phyloP scores from a whole-genome alignment of 371 early-diverging fungal genomes.

The Apophysomyces sp. region DNA sequence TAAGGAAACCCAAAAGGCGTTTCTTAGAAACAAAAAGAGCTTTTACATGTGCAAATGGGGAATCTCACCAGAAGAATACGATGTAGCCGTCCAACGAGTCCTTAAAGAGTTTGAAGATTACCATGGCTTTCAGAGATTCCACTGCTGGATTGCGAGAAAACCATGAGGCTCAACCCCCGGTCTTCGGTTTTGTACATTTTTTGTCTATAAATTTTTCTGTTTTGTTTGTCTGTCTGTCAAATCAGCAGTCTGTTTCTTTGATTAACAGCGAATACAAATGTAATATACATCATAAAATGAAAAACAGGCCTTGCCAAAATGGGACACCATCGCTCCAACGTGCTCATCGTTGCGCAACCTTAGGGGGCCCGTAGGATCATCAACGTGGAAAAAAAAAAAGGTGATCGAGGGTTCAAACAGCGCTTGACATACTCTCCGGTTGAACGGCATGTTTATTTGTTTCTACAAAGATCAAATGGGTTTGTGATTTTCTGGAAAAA shows the following conservation, averaged over 20 bases:
- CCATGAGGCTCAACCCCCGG: background rate
- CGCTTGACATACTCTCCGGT: too few relatives aligned
- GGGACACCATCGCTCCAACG: too few relatives aligned
- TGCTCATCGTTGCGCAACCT: too few relatives aligned
- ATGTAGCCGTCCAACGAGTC: constrained; percentile 43
- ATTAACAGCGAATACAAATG: too few relatives aligned
- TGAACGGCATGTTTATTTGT: too few relatives aligned
- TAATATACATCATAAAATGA: too few relatives aligned
- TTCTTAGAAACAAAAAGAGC: constrained; percentile 32
- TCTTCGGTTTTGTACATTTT: background rate
- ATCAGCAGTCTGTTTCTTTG: background rate
- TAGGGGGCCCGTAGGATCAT: too few relatives aligned
- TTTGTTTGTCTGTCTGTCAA: background rate
- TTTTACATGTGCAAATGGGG: constrained; percentile 40
- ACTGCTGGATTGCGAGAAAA: constrained; percentile 43
- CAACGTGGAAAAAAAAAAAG: too few relatives aligned
- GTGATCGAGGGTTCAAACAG: too few relatives aligned
- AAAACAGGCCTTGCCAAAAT: too few relatives aligned
- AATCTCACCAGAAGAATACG: constrained; percentile 43
- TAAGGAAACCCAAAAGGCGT: constrained; percentile 44
- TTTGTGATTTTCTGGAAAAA: too few relatives aligned
- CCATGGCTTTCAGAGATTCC: constrained; percentile 43
- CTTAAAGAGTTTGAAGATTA: constrained; percentile 46
- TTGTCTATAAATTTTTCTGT: background rate
- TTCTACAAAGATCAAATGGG: too few relatives aligned